A percentile compares a stretch with the other conserved stretches of the same genome.
These are phyloP conservation scores for Ustilago trichophora DNA, from an alignment of 1,284 basidiomycete genomes.

Conservation along the genomic window DNA sequence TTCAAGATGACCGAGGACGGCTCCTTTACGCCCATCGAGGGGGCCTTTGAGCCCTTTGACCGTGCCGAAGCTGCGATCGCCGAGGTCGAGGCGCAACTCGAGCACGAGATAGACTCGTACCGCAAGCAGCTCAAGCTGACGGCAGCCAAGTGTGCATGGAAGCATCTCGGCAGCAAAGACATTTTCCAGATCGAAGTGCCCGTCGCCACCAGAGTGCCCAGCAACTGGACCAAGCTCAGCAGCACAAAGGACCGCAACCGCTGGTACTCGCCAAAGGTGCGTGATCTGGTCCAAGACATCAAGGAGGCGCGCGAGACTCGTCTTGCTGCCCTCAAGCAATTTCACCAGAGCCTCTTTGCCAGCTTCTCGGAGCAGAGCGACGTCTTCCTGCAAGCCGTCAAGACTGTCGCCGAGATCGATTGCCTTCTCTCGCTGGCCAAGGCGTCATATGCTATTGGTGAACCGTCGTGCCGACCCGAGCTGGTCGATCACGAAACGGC, in stretches of 20 bases:
- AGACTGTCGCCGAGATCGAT: conserved; percentile 84
- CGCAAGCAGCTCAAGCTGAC: conserved; percentile 52
- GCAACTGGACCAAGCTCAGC: conserved; percentile 60
- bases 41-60: conserved; percentile 55
- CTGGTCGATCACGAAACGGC: conserved; percentile 83
- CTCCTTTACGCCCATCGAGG: conserved; percentile 56
- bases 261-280: conserved; percentile 62
- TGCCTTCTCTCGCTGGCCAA: conserved; percentile 93
- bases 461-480: conserved; percentile 89
- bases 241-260: conserved; percentile 62
- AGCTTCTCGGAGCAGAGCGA: conserved; percentile 84
- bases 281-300: conserved; percentile 62
- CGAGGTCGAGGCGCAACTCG: conserved; percentile 55
- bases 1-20: conserved; percentile 59
- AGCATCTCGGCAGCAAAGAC: conserved; percentile 66
- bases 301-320: conserved; percentile 65
- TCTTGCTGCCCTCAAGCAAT: conserved; percentile 61
- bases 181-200: conserved; percentile 66
- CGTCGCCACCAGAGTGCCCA: conserved; percentile 56
- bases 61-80: conserved; percentile 48
- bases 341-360: conserved; percentile 69
- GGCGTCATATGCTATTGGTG: conserved; percentile 85
- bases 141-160: conserved; percentile 54
- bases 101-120: conserved; percentile 47
- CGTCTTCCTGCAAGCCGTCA: conserved; percentile 61